Base-by-base conservation (phyloP, 345 rosid species). In the Eutrema heterophyllum region DNA sequence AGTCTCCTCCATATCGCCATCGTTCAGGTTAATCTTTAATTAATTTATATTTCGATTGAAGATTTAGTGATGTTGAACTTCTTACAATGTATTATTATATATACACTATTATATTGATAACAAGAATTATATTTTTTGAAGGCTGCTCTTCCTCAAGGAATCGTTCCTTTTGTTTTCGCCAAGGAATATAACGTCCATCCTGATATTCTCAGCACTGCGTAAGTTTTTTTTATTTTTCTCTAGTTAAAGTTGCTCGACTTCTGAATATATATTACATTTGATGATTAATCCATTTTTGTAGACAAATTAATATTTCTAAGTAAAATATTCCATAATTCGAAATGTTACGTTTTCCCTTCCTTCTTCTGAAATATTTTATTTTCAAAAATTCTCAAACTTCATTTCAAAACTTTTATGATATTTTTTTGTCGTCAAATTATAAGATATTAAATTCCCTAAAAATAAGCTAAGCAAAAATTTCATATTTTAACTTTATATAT, bases 101-200 rank as follows among this genome's bases (percentile, higher is more conserved):
- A n/a, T 24, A 35, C 24, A 21, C 24, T 21, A 48, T 49, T 45
- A 44, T 41, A 44, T 41, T 65, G 49, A 73, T 13, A 24, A 30
- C 15, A 15, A n/a, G 45, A 11, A 4, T 7, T 27, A 5, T 71
- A 69, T 40, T 43, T 35, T 1, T 45, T n/a, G 26, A 73, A 89
- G 96, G 96, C 93, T 21, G 86, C 93, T 71, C 96, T 90, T 58
- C 88, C 96, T 16, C 88, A 82, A 67, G 91, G 85, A 16, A 76
- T 89, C 33, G 86, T 86, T 38, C 92, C 92, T 13, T 89, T 87
- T 49, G 89, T 89, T 9, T 89, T 87, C 70, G 96, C 92, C 14
- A 85, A 83, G 64, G 86, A 89, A 70, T 87, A 87, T 56, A 84
- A 82, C 43, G 86, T 90, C 53, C 91, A 90, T 68, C 82, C 96